Evolutionary conservation across 2,329 filamentous ascomycete genomes (phyloP), one percentile per base, ranked within the genome.

Genomic region (Piedraia hortae): DNA sequence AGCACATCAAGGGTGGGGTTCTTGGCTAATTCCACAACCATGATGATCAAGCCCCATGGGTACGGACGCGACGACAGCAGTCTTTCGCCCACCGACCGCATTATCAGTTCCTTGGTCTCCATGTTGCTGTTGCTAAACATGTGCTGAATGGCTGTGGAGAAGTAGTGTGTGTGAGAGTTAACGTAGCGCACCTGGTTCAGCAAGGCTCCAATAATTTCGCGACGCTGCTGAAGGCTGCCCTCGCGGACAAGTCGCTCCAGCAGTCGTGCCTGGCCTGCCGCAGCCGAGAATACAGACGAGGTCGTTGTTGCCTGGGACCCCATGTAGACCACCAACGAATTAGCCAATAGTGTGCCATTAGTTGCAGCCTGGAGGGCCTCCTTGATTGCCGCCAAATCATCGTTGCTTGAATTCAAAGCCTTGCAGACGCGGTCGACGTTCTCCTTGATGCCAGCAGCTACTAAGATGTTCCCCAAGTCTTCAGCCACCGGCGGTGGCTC

Each of bases 1-100:
- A 88, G 93, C 54, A 97, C 89, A 39, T 66, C 66, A 45, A 82
- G 88, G 40, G 67, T 74, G 24, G 73, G 68, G 42, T 89, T 91
- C 54, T 89, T 88, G 33, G 89, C 56, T 26, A 97, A 59, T 50
- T 93, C 85, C 30, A 85, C 52, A 28, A 89, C 59, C 16, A 78
- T 82, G 30, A 80, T 68, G 42, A 91, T 68, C 19, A 97, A 52
- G 7, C 88, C 88, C 82, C 82, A 93, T 10, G 88, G 82, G 43
- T 93, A 82, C 23, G 82, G 82, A 50, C 80, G 77, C 43, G 75
- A 77, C 11, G 77, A 72, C 27, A 88, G 62, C 20, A 91, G 54
- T 21, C 85, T 65, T 54, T 97, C 85, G 16, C 91, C 55, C 20
- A 97, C 53, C 12, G 91, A 66, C 20, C 82, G 65, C 23, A 77